Evolutionary conservation across 2,329 filamentous ascomycete genomes (phyloP).

Genomic region (Aspergillus vadensis): DNA sequence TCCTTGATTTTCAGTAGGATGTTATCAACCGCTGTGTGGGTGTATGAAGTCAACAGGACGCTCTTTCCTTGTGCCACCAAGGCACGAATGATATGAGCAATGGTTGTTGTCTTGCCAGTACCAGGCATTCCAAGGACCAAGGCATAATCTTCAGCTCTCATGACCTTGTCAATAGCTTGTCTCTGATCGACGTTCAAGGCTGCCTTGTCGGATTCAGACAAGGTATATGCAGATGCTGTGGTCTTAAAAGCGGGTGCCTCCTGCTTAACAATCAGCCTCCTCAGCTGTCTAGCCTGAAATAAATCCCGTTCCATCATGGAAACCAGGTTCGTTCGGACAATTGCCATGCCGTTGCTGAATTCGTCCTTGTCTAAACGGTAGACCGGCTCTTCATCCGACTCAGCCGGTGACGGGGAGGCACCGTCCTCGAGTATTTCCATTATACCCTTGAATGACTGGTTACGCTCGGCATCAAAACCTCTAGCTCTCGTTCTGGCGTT

Average conservation of each 20-base stretch:
- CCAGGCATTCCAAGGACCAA: constrained; percentile 98
- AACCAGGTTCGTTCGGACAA: constrained; percentile 88
- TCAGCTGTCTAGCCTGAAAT: constrained; percentile 70
- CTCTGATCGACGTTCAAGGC: constrained; percentile 85
- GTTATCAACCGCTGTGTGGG: constrained; percentile 96
- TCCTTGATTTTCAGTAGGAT: constrained; percentile 88
- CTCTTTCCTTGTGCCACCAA: constrained; percentile 87
- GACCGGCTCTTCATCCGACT: constrained; percentile 54
- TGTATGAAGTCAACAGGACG: constrained; percentile 91
- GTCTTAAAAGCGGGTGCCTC: constrained; percentile 72
- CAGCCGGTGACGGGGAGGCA: constrained; percentile 31
- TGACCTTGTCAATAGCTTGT: constrained; percentile 86
- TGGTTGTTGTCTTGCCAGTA: constrained; percentile 97
- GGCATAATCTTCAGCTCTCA: constrained; percentile 93
- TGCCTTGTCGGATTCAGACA: constrained; percentile 58
- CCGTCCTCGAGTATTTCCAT: constrained; percentile 76
- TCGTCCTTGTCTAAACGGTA: constrained; percentile 97
- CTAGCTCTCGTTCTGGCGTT: constrained; percentile 75
- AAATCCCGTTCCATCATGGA: constrained; percentile 83
- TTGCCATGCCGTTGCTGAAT: constrained; percentile 97
- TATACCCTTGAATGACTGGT: constrained; percentile 87
- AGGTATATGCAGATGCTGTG: constrained; percentile 62
- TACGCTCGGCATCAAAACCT: constrained; percentile 73
- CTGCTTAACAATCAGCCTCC: constrained; percentile 78
- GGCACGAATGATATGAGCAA: constrained; percentile 93